Evolutionary conservation across 2,329 filamentous ascomycete genomes (phyloP).

Genomic region (Penicillium sp.): DNA sequence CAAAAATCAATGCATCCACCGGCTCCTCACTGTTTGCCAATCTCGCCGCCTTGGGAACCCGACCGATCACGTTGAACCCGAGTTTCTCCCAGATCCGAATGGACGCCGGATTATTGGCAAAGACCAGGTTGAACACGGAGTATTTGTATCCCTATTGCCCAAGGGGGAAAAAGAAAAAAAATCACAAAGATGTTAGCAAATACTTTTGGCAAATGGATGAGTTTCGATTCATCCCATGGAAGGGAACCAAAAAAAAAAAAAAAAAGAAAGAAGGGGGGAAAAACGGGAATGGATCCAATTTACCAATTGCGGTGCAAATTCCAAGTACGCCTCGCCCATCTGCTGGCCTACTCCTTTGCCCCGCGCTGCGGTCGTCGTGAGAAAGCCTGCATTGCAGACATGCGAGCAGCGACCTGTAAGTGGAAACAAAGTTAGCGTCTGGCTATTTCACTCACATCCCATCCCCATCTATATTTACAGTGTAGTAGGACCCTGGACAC

Average conservation of each 20-base stretch:
- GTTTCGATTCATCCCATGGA: no score
- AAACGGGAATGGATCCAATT: background rate
- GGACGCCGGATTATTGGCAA: slow-evolving; percentile 36
- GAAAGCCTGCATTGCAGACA: slow-evolving; percentile 35
- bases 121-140: slow-evolving; percentile 39
- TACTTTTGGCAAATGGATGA: no score
- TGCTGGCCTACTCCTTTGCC: slow-evolving; percentile 31
- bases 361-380: slow-evolving; percentile 29
- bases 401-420: slow-evolving; percentile 34
- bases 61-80: slow-evolving; percentile 34
- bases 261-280: background rate
- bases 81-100: slow-evolving; percentile 36
- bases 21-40: slow-evolving; percentile 32
- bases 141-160: slow-evolving; percentile 35
- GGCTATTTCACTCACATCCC: background rate
- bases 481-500: no score
- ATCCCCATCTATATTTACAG: background rate
- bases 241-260: no score
- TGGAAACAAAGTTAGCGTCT: no score
- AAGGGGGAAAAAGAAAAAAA: background rate
- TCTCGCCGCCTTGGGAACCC: slow-evolving; percentile 32
- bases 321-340: slow-evolving; percentile 35
- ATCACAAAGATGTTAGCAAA: no score
- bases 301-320: slow-evolving; percentile 35
- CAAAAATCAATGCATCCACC: slow-evolving; percentile 38